Conservation (phyloP, 345 rosid species). For the Lepidium sativum region DNA sequence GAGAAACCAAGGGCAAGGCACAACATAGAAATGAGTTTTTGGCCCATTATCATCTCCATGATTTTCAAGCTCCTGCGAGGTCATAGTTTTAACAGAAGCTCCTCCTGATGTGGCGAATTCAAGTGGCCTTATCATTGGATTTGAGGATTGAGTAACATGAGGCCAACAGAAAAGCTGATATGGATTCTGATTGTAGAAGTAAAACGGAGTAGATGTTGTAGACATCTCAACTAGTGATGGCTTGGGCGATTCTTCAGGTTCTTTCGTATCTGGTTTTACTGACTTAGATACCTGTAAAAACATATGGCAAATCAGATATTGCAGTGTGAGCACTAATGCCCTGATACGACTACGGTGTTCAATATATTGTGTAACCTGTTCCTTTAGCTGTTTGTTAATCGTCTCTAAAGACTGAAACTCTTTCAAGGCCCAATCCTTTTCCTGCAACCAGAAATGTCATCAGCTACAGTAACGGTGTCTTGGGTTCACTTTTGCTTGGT, state of each 20-base stretch:
- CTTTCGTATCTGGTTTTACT: conserved; percentile 31
- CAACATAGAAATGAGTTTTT: conserved; percentile 42
- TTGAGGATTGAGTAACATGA: conserved; percentile 43
- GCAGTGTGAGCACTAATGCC: not conserved
- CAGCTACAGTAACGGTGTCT: conserved; percentile 1
- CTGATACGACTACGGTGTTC: conserved; percentile 1
- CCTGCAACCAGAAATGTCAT: conserved; percentile 38
- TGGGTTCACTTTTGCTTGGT: not conserved
- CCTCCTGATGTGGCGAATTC: conserved; percentile 25
- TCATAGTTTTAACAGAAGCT: conserved; percentile 26
- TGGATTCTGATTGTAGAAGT: conserved; percentile 50
- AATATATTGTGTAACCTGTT: conserved; percentile 37
- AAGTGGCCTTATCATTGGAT: conserved; percentile 30
- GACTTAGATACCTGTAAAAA: conserved; percentile 43
- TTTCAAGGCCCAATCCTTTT: conserved; percentile 55
- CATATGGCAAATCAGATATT: not conserved
- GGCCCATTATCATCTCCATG: conserved; percentile 24
- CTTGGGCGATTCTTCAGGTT: conserved; percentile 29
- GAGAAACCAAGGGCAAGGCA: conserved; percentile 69
- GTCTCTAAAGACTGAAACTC: conserved; percentile 56
- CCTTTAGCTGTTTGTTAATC: conserved; percentile 53
- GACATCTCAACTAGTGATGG: conserved; percentile 31
- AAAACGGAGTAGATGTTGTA: conserved; percentile 35
- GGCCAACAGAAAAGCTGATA: conserved; percentile 67
- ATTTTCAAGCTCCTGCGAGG: conserved; percentile 32